Evolutionary conservation across 2,329 filamentous ascomycete species (phyloP).

Genomic region (Claviceps sorghi): DNA sequence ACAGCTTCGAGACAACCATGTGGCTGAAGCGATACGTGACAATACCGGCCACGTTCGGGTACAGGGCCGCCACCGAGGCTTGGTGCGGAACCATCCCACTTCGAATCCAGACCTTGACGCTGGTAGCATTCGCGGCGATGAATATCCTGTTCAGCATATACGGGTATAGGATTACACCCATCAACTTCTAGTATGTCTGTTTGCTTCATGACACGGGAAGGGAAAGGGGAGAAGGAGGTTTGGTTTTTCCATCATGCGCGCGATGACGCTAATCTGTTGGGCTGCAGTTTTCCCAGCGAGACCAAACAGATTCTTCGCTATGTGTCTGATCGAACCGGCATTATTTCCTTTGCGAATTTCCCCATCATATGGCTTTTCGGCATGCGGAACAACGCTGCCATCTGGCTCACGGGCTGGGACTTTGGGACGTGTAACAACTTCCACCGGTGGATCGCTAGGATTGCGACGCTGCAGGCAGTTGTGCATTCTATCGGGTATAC

Average conservation of each 20-base stretch:
- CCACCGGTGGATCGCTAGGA: slow-evolving; percentile 50
- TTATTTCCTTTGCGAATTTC: slow-evolving; percentile 49
- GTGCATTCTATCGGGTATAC: slow-evolving; percentile 48
- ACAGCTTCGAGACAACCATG: not conserved
- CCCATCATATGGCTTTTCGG: slow-evolving; percentile 53
- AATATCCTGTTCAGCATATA: slow-evolving; percentile 23
- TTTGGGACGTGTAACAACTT: slow-evolving; percentile 53
- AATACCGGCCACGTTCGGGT: slow-evolving; percentile 29
- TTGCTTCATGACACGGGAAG: not conserved
- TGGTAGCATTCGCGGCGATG: slow-evolving; percentile 22
- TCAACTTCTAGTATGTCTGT: slow-evolving; percentile 25
- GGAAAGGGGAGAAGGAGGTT: not conserved
- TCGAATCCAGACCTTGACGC: slow-evolving; percentile 26
- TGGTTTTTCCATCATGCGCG: not conserved
- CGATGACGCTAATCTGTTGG: not conserved
- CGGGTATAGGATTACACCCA: slow-evolving; percentile 23
- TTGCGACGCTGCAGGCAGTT: slow-evolving; percentile 46
- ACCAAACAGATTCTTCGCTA: slow-evolving; percentile 33
- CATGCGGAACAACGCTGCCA: slow-evolving; percentile 49
- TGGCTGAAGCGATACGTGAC: slow-evolving; percentile 22
- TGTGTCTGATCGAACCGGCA: slow-evolving; percentile 47
- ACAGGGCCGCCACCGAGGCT: slow-evolving; percentile 26
- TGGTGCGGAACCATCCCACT: slow-evolving; percentile 31
- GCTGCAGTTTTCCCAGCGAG: slow-evolving; percentile 19
- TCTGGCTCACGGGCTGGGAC: slow-evolving; percentile 56